Conservation (phyloP, 2,329 filamentous ascomycete genomes). For the Neodidymelliopsis sp. region DNA sequence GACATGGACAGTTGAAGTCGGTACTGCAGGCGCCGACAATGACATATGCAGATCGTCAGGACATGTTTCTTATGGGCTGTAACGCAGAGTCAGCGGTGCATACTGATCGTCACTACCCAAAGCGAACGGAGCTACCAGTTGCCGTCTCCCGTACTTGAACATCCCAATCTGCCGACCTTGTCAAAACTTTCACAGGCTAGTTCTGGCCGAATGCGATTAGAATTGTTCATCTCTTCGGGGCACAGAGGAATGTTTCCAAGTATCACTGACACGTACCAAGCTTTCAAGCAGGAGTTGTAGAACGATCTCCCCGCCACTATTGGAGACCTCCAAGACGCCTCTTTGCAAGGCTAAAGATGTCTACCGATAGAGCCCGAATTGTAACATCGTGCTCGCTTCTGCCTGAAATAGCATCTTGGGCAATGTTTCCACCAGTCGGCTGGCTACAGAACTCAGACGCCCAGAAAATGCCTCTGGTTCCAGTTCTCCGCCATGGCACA, state of each 20-base stretch:
- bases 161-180: background rate
- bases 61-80: conserved; percentile 16
- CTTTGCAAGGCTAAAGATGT: background rate
- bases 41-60: conserved; percentile 23
- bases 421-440: conserved; percentile 1
- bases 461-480: background rate
- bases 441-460: background rate
- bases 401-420: background rate
- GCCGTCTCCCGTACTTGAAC: background rate
- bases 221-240: background rate
- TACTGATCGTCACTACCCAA: conserved; percentile 25
- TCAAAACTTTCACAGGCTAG: background rate
- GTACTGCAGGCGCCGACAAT: conserved; percentile 28
- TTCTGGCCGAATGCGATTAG: background rate
- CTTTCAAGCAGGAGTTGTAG: background rate
- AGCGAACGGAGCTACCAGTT: conserved; percentile 6
- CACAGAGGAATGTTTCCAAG: background rate
- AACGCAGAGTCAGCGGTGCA: conserved; percentile 17
- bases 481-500: background rate
- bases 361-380: background rate
- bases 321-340: background rate
- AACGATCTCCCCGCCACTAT: background rate
- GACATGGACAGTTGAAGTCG: conserved; percentile 7
- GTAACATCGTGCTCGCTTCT: background rate
- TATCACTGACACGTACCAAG: background rate